These are phyloP conservation scores for Tanacetum coccineum DNA, from an alignment of 129 eudicot genomes.

Conservation along the genomic window DNA sequence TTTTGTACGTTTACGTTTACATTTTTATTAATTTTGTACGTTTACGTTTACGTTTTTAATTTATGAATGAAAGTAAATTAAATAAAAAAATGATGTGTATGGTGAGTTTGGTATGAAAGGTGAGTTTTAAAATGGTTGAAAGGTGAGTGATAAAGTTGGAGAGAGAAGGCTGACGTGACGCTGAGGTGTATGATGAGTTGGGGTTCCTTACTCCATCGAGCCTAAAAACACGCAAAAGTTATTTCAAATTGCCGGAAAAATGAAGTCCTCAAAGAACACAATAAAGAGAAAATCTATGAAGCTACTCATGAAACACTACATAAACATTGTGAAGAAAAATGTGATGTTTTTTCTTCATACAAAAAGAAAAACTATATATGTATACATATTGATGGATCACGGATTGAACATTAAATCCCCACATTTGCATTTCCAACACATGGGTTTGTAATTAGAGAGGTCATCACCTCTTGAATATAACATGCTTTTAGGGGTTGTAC, in stretches of 20 bases:
- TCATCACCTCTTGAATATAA: constrained; percentile 68
- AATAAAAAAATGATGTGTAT: too few relatives aligned
- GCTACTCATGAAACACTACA: not conserved
- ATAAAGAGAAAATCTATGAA: not conserved
- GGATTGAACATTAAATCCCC: constrained; percentile 74
- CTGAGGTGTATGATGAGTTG: too few relatives aligned
- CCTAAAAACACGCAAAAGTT: not conserved
- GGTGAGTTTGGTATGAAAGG: too few relatives aligned
- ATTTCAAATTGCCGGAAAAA: not conserved
- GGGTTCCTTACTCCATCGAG: too few relatives aligned
- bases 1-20: too few relatives aligned
- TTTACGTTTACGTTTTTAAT: too few relatives aligned
- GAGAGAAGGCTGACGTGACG: too few relatives aligned
- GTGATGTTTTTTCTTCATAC: constrained; percentile 10
- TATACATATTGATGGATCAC: constrained; percentile 32
- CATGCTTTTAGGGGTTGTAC: constrained; percentile 27
- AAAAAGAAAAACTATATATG: constrained; percentile 13
- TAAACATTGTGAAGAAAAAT: constrained; percentile 17
- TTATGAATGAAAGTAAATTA: too few relatives aligned
- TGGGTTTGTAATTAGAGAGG: constrained; percentile 84
- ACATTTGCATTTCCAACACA: constrained; percentile 96
- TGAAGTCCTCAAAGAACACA: not conserved
- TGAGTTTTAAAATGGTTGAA: too few relatives aligned
- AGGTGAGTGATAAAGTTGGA: too few relatives aligned
- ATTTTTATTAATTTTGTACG: too few relatives aligned